A percentile compares a stretch with the other conserved stretches of the same genome.
phyloP scores from a whole-genome alignment of 129 eudicot genomes.

The Chrysanthemum makinoi region DNA sequence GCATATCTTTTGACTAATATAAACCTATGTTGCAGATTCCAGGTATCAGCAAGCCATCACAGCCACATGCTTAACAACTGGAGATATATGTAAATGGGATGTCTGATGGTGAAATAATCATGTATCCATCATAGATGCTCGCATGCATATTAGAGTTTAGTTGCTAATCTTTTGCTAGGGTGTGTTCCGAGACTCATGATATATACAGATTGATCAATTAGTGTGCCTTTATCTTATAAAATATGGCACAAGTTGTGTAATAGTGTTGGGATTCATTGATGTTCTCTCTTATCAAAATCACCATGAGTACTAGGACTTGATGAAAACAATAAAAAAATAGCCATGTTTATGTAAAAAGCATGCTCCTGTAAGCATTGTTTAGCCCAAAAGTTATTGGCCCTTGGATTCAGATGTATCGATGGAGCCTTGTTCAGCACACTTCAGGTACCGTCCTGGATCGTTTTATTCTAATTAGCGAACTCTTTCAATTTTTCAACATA shows the following conservation, averaged over 20 bases:
- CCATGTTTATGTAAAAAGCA: no score
- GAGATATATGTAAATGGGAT: neutral
- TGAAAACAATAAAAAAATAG: no score
- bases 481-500: no score
- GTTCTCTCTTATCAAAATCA: neutral
- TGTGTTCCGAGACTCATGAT: neutral
- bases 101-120: constrained; percentile 13
- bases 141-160: constrained; percentile 4
- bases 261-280: neutral
- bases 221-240: neutral
- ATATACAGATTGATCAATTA: neutral
- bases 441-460: no score
- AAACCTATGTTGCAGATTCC: constrained; percentile 38
- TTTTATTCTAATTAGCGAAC: no score
- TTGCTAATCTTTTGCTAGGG: constrained; percentile 10
- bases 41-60: constrained; percentile 40
- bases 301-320: no score
- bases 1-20: neutral
- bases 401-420: no score
- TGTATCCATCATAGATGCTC: neutral
- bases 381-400: no score
- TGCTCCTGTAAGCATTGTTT: no score
- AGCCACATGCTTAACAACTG: constrained; percentile 29
- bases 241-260: neutral
- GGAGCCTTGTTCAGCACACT: no score